A percentile compares a stretch with the other conserved stretches of the same genome.
These are phyloP conservation scores for Akanthomyces lecanii DNA, from an alignment of 2,329 filamentous ascomycete genomes.

Conservation along the genomic window DNA sequence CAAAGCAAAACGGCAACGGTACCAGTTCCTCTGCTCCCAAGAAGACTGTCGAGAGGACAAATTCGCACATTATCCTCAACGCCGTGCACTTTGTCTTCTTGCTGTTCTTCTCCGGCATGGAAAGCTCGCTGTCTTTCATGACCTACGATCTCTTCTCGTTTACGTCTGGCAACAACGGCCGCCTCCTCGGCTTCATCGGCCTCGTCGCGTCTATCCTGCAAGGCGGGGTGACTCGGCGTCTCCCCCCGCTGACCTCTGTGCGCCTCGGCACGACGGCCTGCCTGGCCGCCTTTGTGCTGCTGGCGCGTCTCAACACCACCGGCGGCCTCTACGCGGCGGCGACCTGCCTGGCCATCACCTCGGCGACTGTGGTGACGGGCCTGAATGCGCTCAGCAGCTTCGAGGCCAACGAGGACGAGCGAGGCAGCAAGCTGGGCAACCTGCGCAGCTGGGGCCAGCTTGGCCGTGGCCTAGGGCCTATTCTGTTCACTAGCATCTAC, in stretches of 20 bases:
- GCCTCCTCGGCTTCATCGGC: slow-evolving; percentile 84
- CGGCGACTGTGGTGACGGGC: slow-evolving; percentile 90
- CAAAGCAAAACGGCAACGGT: slow-evolving; percentile 20
- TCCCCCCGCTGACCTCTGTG: slow-evolving; percentile 76
- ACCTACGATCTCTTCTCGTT: slow-evolving; percentile 92
- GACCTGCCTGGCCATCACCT: slow-evolving; percentile 80
- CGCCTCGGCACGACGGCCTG: slow-evolving; percentile 75
- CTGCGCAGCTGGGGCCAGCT: slow-evolving; percentile 80
- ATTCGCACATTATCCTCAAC: slow-evolving; percentile 80
- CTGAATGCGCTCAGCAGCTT: slow-evolving; percentile 90
- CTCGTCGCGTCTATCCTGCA: slow-evolving; percentile 89
- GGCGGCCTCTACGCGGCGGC: slow-evolving; percentile 74
- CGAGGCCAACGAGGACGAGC: slow-evolving; percentile 73
- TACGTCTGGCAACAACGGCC: slow-evolving; percentile 73
- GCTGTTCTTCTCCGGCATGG: slow-evolving; percentile 96
- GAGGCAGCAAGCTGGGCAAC: slow-evolving; percentile 81
- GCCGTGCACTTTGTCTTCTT: slow-evolving; percentile 84
- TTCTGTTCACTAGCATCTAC: slow-evolving; percentile 91
- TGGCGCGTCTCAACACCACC: slow-evolving; percentile 66
- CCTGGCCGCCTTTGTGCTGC: slow-evolving; percentile 72
- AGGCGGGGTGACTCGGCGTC: slow-evolving; percentile 80
- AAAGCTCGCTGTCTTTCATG: slow-evolving; percentile 96
- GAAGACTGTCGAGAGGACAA: slow-evolving; percentile 54
- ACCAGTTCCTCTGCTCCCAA: slow-evolving; percentile 23
- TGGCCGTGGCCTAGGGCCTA: slow-evolving; percentile 78